Conservation (phyloP, 2,329 filamentous ascomycete species). For the Graphilbum fragrans region DNA sequence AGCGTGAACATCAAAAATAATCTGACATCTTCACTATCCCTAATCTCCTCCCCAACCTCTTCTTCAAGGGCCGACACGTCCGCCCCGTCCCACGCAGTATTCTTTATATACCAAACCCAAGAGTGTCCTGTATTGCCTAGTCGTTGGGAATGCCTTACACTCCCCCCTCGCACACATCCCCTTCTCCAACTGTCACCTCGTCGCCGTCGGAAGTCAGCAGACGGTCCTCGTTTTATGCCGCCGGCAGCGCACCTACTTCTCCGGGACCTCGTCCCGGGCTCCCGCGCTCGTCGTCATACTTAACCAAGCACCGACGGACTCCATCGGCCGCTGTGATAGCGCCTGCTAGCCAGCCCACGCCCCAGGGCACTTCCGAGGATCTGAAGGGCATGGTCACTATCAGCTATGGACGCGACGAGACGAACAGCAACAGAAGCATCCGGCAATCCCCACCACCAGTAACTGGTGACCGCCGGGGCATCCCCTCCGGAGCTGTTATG, state of each 20-base stretch:
- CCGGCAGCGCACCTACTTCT: neutral
- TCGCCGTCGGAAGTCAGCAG: slow-evolving; percentile 49
- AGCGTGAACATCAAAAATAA: no score
- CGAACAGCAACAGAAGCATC: slow-evolving; percentile 33
- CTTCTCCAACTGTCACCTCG: slow-evolving; percentile 42
- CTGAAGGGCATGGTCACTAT: slow-evolving; percentile 28
- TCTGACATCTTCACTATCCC: neutral
- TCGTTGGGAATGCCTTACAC: slow-evolving; percentile 71
- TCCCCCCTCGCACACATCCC: slow-evolving; percentile 58
- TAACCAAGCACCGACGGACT: slow-evolving; percentile 50
- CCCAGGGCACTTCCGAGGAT: slow-evolving; percentile 37
- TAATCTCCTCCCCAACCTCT: neutral
- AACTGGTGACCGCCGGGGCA: slow-evolving; percentile 50
- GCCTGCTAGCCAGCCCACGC: slow-evolving; percentile 28
- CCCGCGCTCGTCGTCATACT: slow-evolving; percentile 54
- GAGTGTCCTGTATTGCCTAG: slow-evolving; percentile 12
- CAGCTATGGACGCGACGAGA: slow-evolving; percentile 18
- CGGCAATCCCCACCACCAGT: slow-evolving; percentile 77
- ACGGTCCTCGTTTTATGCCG: slow-evolving; percentile 41
- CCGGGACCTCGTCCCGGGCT: slow-evolving; percentile 18
- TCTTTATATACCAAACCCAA: neutral
- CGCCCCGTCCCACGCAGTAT: neutral
- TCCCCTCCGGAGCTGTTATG: slow-evolving; percentile 75
- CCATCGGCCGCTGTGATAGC: slow-evolving; percentile 28
- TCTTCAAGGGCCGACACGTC: neutral